phyloP scores from a whole-genome alignment of 352 stramenopile species.

The Phytophthora syringae region DNA sequence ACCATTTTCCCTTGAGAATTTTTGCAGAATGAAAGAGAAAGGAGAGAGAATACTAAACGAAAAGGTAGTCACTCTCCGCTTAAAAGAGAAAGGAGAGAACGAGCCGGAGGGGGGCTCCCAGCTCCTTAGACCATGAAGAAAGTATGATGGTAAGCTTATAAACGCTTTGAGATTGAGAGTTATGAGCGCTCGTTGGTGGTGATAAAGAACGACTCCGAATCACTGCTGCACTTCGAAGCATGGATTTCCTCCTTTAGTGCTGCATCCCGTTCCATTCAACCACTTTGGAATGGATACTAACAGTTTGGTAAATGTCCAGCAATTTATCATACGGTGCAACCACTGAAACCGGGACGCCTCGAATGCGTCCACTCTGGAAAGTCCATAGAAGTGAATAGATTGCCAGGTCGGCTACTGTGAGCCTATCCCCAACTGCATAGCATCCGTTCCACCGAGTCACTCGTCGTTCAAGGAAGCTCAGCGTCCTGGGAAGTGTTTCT shows the following conservation, averaged over 20 bases:
- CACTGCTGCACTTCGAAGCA: too few species aligned
- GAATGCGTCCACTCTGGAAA: constrained; percentile 40
- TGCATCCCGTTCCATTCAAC: constrained; percentile 37
- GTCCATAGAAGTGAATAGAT: constrained; percentile 54
- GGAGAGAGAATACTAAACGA: too few species aligned
- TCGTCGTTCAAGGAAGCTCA: constrained; percentile 49
- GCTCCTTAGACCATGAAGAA: too few species aligned
- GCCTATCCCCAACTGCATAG: constrained; percentile 34
- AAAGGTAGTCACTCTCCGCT: too few species aligned
- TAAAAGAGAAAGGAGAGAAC: too few species aligned
- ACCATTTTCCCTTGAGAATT: too few species aligned
- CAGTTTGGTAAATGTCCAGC: constrained; percentile 35
- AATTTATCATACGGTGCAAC: constrained; percentile 43
- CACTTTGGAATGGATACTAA: constrained; percentile 50
- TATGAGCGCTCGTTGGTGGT: too few species aligned
- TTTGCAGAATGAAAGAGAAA: too few species aligned
- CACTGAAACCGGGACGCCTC: constrained; percentile 33
- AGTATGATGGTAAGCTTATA: too few species aligned
- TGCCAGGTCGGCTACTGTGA: constrained; percentile 61
- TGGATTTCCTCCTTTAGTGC: constrained; percentile 10
- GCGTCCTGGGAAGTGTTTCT: constrained; percentile 45
- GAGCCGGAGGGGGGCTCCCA: too few species aligned
- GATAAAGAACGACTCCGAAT: too few species aligned
- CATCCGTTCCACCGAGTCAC: constrained; percentile 33
- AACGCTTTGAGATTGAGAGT: too few species aligned